Percentiles rank a stretch among this genome's conserved stretches.
These are phyloP conservation scores for Blastocystis sp. DNA, from an alignment of 352 stramenopile species.

Conservation along the genomic window DNA sequence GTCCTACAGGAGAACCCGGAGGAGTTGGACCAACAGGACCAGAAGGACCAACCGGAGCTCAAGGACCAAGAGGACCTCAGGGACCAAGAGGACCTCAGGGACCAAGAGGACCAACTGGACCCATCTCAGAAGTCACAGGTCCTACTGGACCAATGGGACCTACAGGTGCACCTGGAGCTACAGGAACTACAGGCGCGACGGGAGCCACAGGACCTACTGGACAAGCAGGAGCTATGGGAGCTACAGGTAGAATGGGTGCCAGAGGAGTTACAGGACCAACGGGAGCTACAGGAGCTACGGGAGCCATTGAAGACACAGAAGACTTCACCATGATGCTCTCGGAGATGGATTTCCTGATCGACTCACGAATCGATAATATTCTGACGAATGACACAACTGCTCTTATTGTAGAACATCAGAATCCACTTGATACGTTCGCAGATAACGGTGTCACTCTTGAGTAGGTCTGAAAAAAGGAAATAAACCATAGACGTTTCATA, in stretches of 20 bases:
- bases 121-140: not conserved
- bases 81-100: slow-evolving; percentile 11
- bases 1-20: not conserved
- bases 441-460: not conserved
- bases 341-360: not conserved
- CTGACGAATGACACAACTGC: not conserved
- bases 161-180: not conserved
- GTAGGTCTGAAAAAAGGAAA: not conserved
- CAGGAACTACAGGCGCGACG: not conserved
- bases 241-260: not conserved
- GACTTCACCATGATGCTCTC: slow-evolving; percentile 1
- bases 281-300: slow-evolving; percentile 6
- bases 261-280: not conserved
- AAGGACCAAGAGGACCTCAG: not conserved
- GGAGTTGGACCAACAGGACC: not conserved
- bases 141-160: not conserved
- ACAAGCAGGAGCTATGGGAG: not conserved
- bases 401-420: not conserved
- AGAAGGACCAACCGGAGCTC: not conserved
- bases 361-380: slow-evolving; percentile 34
- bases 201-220: slow-evolving; percentile 1
- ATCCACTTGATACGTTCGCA: not conserved
- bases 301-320: not conserved
- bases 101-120: not conserved
- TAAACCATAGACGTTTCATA: not conserved